Evolutionary conservation across 495 filamentous ascomycete species (phyloP).

Genomic region (Tuber brumale): DNA sequence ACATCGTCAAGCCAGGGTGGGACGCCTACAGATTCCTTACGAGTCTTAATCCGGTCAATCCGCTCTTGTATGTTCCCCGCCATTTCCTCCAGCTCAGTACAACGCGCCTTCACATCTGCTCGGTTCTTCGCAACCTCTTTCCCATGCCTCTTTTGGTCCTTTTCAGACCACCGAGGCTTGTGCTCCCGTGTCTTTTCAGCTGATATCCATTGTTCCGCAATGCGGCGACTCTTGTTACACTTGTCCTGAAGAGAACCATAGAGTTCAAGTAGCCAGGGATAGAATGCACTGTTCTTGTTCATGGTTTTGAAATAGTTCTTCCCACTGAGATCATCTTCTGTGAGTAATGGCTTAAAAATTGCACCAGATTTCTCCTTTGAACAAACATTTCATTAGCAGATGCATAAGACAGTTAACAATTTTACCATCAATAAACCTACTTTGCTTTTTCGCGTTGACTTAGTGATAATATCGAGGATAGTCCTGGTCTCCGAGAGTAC

Average conservation of each 20-base stretch:
- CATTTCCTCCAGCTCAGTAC: neutral
- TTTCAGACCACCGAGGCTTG: neutral
- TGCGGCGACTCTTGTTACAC: no score
- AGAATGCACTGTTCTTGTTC: neutral
- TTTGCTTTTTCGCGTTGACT: neutral
- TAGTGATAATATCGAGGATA: neutral
- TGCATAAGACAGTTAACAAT: neutral
- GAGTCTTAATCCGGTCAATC: slow-evolving; percentile 3
- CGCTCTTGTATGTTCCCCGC: neutral
- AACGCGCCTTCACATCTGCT: neutral
- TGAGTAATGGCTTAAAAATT: neutral
- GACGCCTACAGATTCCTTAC: neutral
- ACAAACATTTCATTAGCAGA: neutral
- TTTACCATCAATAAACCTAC: neutral
- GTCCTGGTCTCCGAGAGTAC: neutral
- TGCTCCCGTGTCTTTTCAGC: neutral
- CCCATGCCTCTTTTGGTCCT: neutral
- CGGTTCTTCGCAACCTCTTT: neutral
- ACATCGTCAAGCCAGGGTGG: no score
- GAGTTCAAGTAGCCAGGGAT: slow-evolving; percentile 2
- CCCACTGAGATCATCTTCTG: slow-evolving; percentile 1
- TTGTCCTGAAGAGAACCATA: neutral
- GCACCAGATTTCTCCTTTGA: neutral
- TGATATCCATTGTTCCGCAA: neutral
- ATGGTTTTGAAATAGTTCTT: slow-evolving; percentile 7